Evolutionary conservation across 495 filamentous ascomycete genomes (phyloP), one percentile per base, ranked within the genome.

Genomic region (Parathielavia appendiculata): DNA sequence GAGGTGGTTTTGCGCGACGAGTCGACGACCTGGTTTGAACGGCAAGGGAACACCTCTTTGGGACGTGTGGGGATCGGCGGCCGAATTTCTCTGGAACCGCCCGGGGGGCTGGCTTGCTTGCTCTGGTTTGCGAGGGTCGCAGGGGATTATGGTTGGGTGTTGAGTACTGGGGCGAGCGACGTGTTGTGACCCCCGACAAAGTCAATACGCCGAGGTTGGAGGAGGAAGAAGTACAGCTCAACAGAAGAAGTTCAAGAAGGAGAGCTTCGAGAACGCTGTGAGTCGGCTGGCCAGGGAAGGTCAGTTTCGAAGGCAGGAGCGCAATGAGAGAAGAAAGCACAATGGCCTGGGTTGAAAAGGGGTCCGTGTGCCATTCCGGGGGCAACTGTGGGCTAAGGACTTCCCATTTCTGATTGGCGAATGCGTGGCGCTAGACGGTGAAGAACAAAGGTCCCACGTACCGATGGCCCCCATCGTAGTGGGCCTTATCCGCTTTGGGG

Each of bases 291-390:
- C 48, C 39, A 39, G 48, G 48, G 41, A 52, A 58, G 50, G 49
- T 59, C 41, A 59, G 39, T 40, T 39, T 53, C 40, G 38, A 46
- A 51, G 56, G 40, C 47, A 32, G 22, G 39, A 48, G 55, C 23
- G 55, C 38, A 56, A 47, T 17, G 49, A 51, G 63, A 54, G 57
- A 58, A 58, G 56, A 59, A 58, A 55, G 60, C 59, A 60, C 53
- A 57, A 58, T 48, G 48, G 48, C 36, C 36, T 39, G 41, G 41
- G 39, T 30, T 49, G n/a, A 40, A 48, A 56, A 56, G 56, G 56
- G 66, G 66, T 64, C 66, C 63, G 66, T 58, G 66, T 68, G 57
- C 58, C 66, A 54, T 53, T 45, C 63, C 30, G 40, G 60, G 53
- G 58, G 54, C 48, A 51, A 44, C 34, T 43, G 54, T 52, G 56